Base-by-base conservation (phyloP, 2,329 filamentous ascomycete species). In the Epichloe amarillans region DNA sequence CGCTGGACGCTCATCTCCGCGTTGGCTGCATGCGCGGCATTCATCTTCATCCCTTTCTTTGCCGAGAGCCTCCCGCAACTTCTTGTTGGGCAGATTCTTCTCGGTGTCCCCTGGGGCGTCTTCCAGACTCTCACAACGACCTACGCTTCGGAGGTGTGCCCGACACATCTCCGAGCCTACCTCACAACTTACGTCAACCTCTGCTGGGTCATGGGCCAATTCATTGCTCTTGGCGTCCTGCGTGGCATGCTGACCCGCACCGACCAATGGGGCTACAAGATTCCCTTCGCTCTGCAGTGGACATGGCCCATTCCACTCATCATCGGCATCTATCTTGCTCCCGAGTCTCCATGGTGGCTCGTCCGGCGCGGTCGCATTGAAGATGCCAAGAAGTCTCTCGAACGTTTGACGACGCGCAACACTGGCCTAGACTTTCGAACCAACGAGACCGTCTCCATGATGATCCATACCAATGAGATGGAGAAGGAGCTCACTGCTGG, bases 261-360 rank as follows among this genome's bases (percentile, higher is more conserved):
- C 1, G 66, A 68, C 11, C 52, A 74, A 52, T 72, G 68, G 69
- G 68, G 67, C 0, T 76, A 71, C 58, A 66, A 68, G 38, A 73
- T 76, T 5, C 72, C 73, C 1, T 76, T 72, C 51, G 72, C 66
- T 0, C 55, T 75, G 0, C 72, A 76, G 58, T 76, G 73, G 73
- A 58, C 69, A 26, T 76, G 71, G 67, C 70, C 71, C 0, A 58
- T 72, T 1, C 71, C 71, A 1, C 61, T 76, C 2, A 61, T 72
- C 8, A 56, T 72, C 1, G 67, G 64, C 17, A 66, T 71, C 46
- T 61, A 63, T 44, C 66, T 74, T 15, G 70, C 71, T 4, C 73
- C 73, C 1, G 73, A 76, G 54, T 73, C 69, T 3, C 73, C 73
- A 1, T 76, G 73, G 71, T 75, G 70, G 69, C 66, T 73, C 5